These are phyloP conservation scores for Talaromyces thailandensis DNA, from an alignment of 495 filamentous ascomycete species.

Conservation along the genomic window DNA sequence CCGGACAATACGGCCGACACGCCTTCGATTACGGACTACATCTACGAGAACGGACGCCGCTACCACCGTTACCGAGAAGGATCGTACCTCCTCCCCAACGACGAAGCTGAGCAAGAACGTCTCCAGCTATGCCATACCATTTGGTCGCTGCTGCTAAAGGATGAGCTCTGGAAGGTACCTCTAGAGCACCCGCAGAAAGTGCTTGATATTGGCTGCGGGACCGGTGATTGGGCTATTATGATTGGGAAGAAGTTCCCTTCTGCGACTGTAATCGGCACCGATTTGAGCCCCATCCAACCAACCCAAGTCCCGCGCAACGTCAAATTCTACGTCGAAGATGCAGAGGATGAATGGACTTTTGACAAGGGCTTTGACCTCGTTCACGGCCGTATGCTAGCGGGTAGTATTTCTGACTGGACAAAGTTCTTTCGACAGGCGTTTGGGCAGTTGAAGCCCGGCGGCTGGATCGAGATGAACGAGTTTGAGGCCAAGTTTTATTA, in stretches of 20 bases:
- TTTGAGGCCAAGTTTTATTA: constrained; percentile 26
- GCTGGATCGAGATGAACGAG: constrained; percentile 48
- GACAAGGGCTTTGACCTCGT: constrained; percentile 36
- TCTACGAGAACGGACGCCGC: constrained; percentile 51
- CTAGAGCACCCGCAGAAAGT: constrained; percentile 28
- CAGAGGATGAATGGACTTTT: constrained; percentile 41
- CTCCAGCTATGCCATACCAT: constrained; percentile 60
- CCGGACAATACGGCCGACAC: constrained; percentile 9
- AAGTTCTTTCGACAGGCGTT: neutral
- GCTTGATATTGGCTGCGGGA: constrained; percentile 46
- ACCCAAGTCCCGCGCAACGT: constrained; percentile 40
- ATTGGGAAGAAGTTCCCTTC: constrained; percentile 49
- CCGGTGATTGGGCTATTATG: constrained; percentile 54
- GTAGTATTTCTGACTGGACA: constrained; percentile 2
- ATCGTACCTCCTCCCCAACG: constrained; percentile 53
- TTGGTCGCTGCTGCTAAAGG: constrained; percentile 39
- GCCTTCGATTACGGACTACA: constrained; percentile 33
- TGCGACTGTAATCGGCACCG: constrained; percentile 53
- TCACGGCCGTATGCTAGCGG: constrained; percentile 16
- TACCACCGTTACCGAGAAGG: constrained; percentile 48
- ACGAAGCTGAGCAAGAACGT: constrained; percentile 52
- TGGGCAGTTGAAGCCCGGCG: neutral
- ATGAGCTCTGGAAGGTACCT: constrained; percentile 44
- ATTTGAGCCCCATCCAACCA: constrained; percentile 47
- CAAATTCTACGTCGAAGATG: constrained; percentile 40